These are phyloP conservation scores for Coelastrella sp. DNA, from an alignment of 139 green algal genomes.

Conservation along the genomic window DNA sequence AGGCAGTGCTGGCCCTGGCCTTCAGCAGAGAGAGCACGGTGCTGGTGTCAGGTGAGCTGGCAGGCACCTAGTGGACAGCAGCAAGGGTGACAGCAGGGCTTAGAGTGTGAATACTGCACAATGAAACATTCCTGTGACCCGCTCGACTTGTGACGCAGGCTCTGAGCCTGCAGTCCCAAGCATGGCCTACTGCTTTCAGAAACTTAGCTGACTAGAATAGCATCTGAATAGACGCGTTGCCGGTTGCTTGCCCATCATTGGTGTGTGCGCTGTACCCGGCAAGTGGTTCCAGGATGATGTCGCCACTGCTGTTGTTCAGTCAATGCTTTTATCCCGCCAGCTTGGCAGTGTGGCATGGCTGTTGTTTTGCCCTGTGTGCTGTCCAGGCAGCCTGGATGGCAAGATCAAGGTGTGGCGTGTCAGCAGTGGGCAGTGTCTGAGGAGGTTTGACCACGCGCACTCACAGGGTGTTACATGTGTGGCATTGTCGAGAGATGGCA, in stretches of 20 bases:
- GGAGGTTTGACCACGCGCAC: constrained; percentile 92
- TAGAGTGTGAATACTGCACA: not conserved
- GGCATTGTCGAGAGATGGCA: constrained; percentile 87
- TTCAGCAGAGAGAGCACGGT: constrained; percentile 88
- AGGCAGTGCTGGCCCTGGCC: constrained; percentile 86
- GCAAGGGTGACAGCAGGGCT: not conserved
- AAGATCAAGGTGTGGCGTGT: constrained; percentile 97
- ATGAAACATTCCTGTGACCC: too few relatives aligned
- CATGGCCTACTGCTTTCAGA: too few relatives aligned
- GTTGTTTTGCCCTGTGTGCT: not conserved
- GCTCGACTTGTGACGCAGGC: too few relatives aligned
- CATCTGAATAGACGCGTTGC: too few relatives aligned
- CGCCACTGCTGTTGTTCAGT: not conserved
- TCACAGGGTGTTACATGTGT: constrained; percentile 90
- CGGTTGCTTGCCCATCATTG: too few relatives aligned
- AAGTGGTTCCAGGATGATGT: not conserved
- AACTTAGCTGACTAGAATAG: too few relatives aligned
- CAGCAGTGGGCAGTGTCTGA: constrained; percentile 91
- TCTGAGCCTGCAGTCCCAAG: too few relatives aligned
- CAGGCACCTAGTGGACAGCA: not conserved
- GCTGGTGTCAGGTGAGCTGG: constrained; percentile 27
- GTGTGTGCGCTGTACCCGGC: too few relatives aligned
- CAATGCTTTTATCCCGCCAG: not conserved
- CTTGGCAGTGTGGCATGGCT: not conserved
- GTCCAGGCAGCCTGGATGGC: constrained; percentile 77